Base-by-base conservation (phyloP, 352 stramenopile species). In the Pythium folliculosum region DNA sequence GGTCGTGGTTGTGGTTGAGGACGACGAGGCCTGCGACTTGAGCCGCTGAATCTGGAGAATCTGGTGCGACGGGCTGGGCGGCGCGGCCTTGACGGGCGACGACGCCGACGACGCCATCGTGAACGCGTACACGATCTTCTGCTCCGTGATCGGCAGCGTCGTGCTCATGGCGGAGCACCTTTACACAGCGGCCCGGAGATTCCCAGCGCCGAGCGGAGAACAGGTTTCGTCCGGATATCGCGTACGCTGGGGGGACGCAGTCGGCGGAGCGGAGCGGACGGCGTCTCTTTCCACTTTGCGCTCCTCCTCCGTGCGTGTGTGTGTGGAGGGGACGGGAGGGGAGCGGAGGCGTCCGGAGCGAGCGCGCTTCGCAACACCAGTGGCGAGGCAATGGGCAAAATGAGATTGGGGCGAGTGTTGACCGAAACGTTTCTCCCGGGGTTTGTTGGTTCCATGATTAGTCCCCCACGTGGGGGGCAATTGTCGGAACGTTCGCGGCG, bases 31-130 rank as follows among this genome's bases (percentile, higher is more conserved):
- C 48, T 54, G 63, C 53, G 55, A 63, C 48, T 84, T 81, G 69
- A 84, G 67, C 43, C 72, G 69, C 57, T 77, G 77, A 63, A 84
- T 78, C 66, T 82, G 74, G 56, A 80, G 56, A 27, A 84, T 74
- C 65, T 84, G 74, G 50, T 84, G 77, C 60, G 69, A 67, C 22
- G 59, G 59, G 57, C 50, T 63, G 17, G 45, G 22, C 55, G 55
- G 38, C 13, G 27, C 23, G 30, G 51, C 19, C 57, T 50, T 69
- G 5, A 56, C 32, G 21, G 62, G 66, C 50, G 63, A 63, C 30
- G 62, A 51, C 56, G 49, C 38, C 43, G 60, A 40, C 17, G 65
- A 67, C 14, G 50, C 22, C 57, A 68, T 63, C 19, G 22, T 63
- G 51, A 63, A 68, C 52, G 59, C 48, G 59, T 68, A 67, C 5